These are phyloP conservation scores for Larix sibirica DNA, from an alignment of 83 land plant genomes.

Conservation along the genomic window DNA sequence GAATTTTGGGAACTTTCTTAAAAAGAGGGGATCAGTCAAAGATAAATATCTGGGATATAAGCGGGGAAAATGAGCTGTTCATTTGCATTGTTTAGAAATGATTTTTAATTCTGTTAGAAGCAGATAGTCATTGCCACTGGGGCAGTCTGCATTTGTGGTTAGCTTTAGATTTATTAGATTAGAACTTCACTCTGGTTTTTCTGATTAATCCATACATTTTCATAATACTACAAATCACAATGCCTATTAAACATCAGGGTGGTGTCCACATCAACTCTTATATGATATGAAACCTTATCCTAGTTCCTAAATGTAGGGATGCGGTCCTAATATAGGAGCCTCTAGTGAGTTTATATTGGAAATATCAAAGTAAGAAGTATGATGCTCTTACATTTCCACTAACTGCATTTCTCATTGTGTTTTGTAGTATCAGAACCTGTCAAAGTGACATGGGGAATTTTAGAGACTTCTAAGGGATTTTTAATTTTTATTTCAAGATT, in stretches of 20 bases:
- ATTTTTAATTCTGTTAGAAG: too few relatives aligned
- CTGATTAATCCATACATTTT: not conserved
- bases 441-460: not conserved
- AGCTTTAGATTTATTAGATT: too few relatives aligned
- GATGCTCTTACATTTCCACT: not conserved
- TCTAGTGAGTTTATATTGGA: not conserved
- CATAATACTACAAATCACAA: not conserved
- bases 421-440: not conserved
- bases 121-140: too few relatives aligned
- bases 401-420: not conserved
- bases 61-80: too few relatives aligned
- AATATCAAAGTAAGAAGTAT: not conserved
- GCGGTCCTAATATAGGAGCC: not conserved
- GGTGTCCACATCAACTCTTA: not conserved
- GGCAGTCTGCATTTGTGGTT: too few relatives aligned
- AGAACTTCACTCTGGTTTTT: too few relatives aligned
- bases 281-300: not conserved
- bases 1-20: too few relatives aligned
- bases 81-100: too few relatives aligned
- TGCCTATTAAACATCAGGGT: not conserved
- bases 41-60: too few relatives aligned
- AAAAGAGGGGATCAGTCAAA: too few relatives aligned
- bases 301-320: not conserved
- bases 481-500: not conserved
- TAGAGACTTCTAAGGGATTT: not conserved